These are phyloP conservation scores for Ophiostoma fasciatum DNA, from an alignment of 2,329 filamentous ascomycete species.

Conservation along the genomic window DNA sequence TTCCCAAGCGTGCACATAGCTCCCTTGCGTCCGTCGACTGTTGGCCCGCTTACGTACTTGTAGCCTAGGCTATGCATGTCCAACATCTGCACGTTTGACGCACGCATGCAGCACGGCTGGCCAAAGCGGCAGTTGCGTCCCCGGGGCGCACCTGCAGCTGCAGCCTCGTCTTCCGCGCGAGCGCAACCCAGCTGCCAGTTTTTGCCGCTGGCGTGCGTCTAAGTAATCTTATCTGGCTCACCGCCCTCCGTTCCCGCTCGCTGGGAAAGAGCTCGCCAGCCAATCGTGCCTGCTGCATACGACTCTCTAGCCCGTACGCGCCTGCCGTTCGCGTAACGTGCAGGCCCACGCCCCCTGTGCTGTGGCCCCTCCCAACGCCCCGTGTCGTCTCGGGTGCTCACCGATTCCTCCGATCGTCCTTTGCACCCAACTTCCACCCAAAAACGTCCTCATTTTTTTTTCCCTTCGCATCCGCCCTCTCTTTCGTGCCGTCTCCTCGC, in stretches of 20 bases:
- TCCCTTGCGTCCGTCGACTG: too few relatives aligned
- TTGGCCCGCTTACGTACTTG: too few relatives aligned
- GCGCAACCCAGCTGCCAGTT: too few relatives aligned
- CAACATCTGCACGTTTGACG: background rate
- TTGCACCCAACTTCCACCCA: background rate
- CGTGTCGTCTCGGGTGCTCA: slow-evolving; percentile 2
- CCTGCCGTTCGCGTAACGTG: background rate
- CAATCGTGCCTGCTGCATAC: slow-evolving; percentile 3
- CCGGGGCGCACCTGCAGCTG: background rate
- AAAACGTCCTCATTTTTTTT: background rate
- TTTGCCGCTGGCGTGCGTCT: too few relatives aligned
- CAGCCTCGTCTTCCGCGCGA: too few relatives aligned
- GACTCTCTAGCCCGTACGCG: background rate
- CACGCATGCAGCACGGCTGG: too few relatives aligned
- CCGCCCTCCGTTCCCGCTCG: too few relatives aligned
- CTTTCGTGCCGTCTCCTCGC: background rate
- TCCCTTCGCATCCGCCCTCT: background rate
- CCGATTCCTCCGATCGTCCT: slow-evolving; percentile 1
- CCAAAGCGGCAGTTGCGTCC: background rate
- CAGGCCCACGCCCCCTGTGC: background rate
- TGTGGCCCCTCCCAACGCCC: background rate
- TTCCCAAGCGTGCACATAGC: too few relatives aligned
- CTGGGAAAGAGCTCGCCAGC: background rate
- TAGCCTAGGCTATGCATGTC: too few relatives aligned
- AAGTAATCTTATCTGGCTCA: too few relatives aligned